Base-by-base conservation (phyloP, 768 basidiomycete genomes). In the Plicaturopsis crispa region DNA sequence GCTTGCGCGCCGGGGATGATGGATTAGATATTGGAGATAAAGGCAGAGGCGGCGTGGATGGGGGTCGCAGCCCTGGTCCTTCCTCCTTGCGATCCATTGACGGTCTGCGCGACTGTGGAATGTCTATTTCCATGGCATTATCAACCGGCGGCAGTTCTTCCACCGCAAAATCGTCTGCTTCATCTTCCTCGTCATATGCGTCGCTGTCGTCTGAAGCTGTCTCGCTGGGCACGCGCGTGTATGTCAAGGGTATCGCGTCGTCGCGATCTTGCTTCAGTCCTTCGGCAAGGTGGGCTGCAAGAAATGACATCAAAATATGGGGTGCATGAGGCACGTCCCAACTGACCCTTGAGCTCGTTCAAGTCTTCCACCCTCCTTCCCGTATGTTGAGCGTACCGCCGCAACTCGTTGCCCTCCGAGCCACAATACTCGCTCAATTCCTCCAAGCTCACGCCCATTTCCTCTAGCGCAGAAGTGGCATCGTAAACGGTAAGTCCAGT, bases 301-400 rank as follows among this genome's bases (percentile, higher is more conserved):
- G 59, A 46, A 50, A 40, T 52, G 41, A 58, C 46, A 47, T 59
- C 39, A 54, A 53, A 48, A 45, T 26, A 42, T 36, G 35, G 35
- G 35, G 24, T 36, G 44, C 46, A 45, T 44, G 40, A 35, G 38
- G 36, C 40, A 54, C 51, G 46, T 48, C 43, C 41, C 30, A 49
- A 69, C 71, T 60, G 62, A 80, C 83, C 75, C 67, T 70, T 78
- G 56, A 84, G 71, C 54, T 86, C 86, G 37, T 69, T 63, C 52
- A 89, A 58, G 53, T 87, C 85, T 54, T 87, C 84, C 8, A 77
- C 65, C 48, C 84, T 66, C 48, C 80, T 67, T 30, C 66, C 65
- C 4, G 78, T 77, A 53, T 78, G 75, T 4, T 73, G 57, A 5
- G 78, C 75, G 55, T 86, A 86, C 24, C 80, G 72, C 18, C 71